Conservation (phyloP, 176 grass and related monocot species). For the Oryza brachyantha region DNA sequence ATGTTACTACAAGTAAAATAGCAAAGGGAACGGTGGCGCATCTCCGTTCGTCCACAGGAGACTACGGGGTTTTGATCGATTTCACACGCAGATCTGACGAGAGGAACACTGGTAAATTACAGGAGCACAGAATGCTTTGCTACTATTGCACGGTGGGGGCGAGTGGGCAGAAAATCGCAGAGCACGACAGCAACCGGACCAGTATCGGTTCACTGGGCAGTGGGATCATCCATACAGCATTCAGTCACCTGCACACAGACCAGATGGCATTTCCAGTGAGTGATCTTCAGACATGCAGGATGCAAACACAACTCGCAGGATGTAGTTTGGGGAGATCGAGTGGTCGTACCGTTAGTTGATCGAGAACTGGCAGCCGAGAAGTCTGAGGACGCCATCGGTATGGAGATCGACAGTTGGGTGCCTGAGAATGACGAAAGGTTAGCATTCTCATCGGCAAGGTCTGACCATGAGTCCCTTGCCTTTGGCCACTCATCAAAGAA, state of each 20-base stretch:
- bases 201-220: not conserved
- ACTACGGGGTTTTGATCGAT: not conserved
- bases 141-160: not conserved
- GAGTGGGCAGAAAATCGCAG: not conserved
- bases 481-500: constrained; percentile 94
- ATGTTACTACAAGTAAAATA: not conserved
- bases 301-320: not conserved
- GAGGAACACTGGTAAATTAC: constrained; percentile 1
- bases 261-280: not conserved
- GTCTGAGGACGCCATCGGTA: constrained; percentile 60
- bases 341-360: constrained; percentile 49
- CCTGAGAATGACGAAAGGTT: constrained; percentile 55
- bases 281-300: not conserved
- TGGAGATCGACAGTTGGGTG: constrained; percentile 81
- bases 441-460: constrained; percentile 44
- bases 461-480: constrained; percentile 55
- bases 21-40: not conserved
- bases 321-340: not conserved
- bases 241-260: constrained; percentile 35
- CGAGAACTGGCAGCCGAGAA: constrained; percentile 66
- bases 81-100: constrained; percentile 29
- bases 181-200: not conserved
- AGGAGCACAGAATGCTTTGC: constrained; percentile 21
- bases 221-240: not conserved
- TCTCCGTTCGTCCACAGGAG: not conserved